phyloP scores from a whole-genome alignment of 805 yeast genomes.

The Candida incommunis region DNA sequence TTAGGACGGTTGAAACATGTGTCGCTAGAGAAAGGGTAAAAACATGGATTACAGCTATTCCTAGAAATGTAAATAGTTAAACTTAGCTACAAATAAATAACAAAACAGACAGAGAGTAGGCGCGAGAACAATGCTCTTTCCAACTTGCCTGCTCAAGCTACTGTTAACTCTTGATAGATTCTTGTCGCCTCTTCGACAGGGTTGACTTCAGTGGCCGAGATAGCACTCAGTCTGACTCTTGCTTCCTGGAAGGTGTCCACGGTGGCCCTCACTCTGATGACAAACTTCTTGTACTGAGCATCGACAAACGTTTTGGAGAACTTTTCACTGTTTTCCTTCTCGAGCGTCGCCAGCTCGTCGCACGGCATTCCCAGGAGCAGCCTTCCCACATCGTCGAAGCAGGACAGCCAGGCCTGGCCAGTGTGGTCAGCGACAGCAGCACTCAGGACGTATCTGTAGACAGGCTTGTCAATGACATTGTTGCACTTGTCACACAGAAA shows the following conservation, averaged over 20 bases:
- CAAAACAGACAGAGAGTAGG: not conserved
- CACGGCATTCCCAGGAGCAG: constrained; percentile 56
- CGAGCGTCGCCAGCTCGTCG: constrained; percentile 32
- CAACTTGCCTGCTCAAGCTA: too few species aligned
- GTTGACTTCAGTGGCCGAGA: constrained; percentile 26
- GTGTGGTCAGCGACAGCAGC: constrained; percentile 64
- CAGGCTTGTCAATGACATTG: constrained; percentile 49
- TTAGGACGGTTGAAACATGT: too few species aligned
- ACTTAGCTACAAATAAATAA: not conserved
- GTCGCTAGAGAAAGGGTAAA: constrained; percentile 2
- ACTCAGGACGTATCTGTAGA: constrained; percentile 69
- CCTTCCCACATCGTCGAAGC: constrained; percentile 76
- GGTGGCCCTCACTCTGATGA: constrained; percentile 67
- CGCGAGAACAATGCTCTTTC: not conserved
- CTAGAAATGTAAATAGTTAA: not conserved
- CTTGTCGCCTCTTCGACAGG: constrained; percentile 15
- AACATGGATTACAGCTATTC: too few species aligned
- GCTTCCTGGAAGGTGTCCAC: constrained; percentile 70
- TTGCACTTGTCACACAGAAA: constrained; percentile 96
- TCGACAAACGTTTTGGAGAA: constrained; percentile 32
- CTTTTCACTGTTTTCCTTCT: constrained; percentile 22
- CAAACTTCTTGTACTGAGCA: constrained; percentile 52
- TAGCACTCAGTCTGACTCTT: constrained; percentile 52
- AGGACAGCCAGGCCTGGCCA: constrained; percentile 68
- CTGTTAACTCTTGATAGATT: constrained; percentile 11